Evolutionary conservation across 1,284 basidiomycete species (phyloP).

Genomic region (Cystobasidiaceae sp.): DNA sequence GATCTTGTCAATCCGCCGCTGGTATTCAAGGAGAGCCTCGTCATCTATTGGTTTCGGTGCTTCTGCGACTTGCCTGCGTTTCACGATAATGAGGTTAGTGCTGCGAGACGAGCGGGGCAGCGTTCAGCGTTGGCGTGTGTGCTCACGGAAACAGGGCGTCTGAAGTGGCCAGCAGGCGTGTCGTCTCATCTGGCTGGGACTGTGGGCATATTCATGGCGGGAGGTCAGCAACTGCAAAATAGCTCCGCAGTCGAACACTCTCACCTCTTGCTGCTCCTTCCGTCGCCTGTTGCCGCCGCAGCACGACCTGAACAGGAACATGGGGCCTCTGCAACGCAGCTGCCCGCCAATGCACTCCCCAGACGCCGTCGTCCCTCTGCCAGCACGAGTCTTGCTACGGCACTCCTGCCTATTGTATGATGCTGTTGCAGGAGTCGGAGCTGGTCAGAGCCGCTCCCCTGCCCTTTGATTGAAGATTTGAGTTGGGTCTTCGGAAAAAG

Average conservation of each 20-base stretch:
- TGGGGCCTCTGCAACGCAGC: too few species aligned
- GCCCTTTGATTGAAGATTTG: too few species aligned
- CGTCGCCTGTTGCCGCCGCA: conserved; percentile 12
- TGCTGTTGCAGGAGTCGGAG: too few species aligned
- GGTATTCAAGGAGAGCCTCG: conserved; percentile 17
- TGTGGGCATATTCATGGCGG: neutral
- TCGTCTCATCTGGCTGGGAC: conserved; percentile 19
- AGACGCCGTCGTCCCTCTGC: too few species aligned
- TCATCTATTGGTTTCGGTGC: conserved; percentile 24
- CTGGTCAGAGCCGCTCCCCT: too few species aligned
- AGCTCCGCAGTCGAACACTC: neutral
- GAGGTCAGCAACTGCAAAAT: too few species aligned
- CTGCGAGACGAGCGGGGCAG: neutral
- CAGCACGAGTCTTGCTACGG: too few species aligned
- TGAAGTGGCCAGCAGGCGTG: conserved; percentile 10
- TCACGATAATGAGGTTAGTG: neutral
- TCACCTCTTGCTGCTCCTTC: conserved; percentile 9
- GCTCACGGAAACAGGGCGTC: conserved; percentile 19
- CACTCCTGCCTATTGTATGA: too few species aligned
- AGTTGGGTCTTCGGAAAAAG: too few species aligned
- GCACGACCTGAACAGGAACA: conserved; percentile 25
- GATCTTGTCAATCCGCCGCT: conserved; percentile 21
- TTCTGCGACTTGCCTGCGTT: conserved; percentile 9
- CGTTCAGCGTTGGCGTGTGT: too few species aligned
- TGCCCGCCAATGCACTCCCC: too few species aligned